Evolutionary conservation across 2,329 filamentous ascomycete species (phyloP).

Genomic region (Penicillium brasilianum): DNA sequence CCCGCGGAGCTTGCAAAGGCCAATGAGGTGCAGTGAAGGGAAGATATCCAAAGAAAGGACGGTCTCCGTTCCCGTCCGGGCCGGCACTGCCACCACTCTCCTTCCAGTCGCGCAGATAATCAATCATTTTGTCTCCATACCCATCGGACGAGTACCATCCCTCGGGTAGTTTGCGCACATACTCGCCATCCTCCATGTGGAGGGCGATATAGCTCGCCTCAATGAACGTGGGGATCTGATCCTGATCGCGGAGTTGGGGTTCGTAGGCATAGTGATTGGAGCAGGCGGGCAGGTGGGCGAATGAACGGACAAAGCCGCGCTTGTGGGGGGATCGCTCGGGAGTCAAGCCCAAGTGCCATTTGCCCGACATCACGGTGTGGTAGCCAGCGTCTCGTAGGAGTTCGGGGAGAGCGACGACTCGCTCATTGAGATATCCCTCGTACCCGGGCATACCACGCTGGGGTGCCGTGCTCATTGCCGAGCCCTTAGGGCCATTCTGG

Average conservation of each 20-base stretch:
- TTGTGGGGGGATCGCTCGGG: constrained; percentile 61
- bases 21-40: constrained; percentile 68
- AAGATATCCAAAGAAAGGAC: constrained; percentile 64
- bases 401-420: constrained; percentile 64
- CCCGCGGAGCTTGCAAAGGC: constrained; percentile 64
- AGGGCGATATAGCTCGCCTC: constrained; percentile 50
- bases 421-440: constrained; percentile 67
- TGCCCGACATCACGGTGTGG: constrained; percentile 65
- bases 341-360: constrained; percentile 67
- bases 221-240: constrained; percentile 49
- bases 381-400: constrained; percentile 64
- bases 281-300: constrained; percentile 66
- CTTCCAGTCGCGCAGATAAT: constrained; percentile 58
- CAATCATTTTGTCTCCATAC: constrained; percentile 59
- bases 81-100: constrained; percentile 34
- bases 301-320: constrained; percentile 64
- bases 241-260: constrained; percentile 47
- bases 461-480: constrained; percentile 57
- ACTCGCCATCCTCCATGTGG: constrained; percentile 53
- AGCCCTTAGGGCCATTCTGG: constrained; percentile 59
- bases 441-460: constrained; percentile 66
- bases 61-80: constrained; percentile 34
- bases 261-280: constrained; percentile 64
- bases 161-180: constrained; percentile 54
- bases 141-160: constrained; percentile 61